Conservation (phyloP, 2,329 filamentous ascomycete species). For the Neopestalotiopsis sp. region DNA sequence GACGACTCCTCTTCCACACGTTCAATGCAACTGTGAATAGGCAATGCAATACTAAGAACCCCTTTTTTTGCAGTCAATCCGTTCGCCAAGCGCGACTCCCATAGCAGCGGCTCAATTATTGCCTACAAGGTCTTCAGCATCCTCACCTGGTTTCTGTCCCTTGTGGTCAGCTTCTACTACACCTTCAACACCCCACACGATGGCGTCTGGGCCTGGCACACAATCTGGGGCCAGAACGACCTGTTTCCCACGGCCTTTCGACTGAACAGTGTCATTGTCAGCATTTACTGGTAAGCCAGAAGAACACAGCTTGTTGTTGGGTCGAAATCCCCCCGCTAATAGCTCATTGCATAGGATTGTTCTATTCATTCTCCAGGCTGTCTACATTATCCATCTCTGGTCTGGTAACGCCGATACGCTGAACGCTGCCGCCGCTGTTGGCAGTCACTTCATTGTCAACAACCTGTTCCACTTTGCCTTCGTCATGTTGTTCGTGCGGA, state of each 20-base stretch:
- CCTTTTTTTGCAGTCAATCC: slow-evolving; percentile 66
- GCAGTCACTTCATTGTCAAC: slow-evolving; percentile 83
- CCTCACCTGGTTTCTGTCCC: slow-evolving; percentile 74
- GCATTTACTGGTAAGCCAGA: slow-evolving; percentile 74
- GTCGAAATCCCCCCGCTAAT: neutral
- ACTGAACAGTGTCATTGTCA: slow-evolving; percentile 67
- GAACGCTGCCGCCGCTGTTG: slow-evolving; percentile 75
- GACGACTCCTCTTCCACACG: neutral
- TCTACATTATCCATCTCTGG: slow-evolving; percentile 80
- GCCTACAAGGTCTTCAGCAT: slow-evolving; percentile 79
- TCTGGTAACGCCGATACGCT: slow-evolving; percentile 66
- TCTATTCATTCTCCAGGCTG: slow-evolving; percentile 76
- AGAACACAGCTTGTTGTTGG: neutral
- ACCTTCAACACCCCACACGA: slow-evolving; percentile 68
- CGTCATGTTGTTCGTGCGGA: slow-evolving; percentile 81
- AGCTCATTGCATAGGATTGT: slow-evolving; percentile 57
- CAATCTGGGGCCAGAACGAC: slow-evolving; percentile 78
- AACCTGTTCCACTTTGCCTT: slow-evolving; percentile 85
- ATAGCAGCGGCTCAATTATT: slow-evolving; percentile 64
- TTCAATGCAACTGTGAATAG: neutral
- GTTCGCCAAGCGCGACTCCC: slow-evolving; percentile 73
- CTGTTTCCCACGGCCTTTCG: slow-evolving; percentile 74
- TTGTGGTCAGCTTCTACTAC: slow-evolving; percentile 78
- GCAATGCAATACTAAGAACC: neutral
- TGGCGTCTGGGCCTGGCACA: slow-evolving; percentile 60